A percentile compares a stretch with the other conserved stretches of the same genome.
Evolutionary conservation across 495 filamentous ascomycete genomes (phyloP).

Genomic region (Lasiosphaeria miniovina): DNA sequence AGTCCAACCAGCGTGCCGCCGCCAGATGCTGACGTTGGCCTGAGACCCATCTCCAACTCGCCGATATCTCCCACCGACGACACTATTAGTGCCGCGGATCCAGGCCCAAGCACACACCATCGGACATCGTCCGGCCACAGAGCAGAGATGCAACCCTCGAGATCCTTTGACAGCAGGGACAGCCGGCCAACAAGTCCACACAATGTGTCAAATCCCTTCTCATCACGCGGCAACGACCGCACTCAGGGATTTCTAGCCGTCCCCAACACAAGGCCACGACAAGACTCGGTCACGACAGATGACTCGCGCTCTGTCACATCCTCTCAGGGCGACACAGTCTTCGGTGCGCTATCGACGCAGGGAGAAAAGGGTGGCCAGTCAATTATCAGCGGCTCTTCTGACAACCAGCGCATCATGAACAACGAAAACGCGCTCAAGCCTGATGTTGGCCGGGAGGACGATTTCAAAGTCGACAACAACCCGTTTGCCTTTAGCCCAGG

Average conservation of each 20-base stretch:
- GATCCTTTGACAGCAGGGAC: constrained; percentile 71
- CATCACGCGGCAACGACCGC: constrained; percentile 43
- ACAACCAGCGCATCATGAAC: constrained; percentile 50
- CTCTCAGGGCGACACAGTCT: constrained; percentile 42
- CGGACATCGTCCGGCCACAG: constrained; percentile 34
- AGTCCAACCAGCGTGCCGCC: constrained; percentile 31
- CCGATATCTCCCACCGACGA: constrained; percentile 47
- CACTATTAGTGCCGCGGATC: constrained; percentile 40
- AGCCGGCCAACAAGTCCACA: constrained; percentile 86
- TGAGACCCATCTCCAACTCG: constrained; percentile 28
- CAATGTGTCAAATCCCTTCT: constrained; percentile 74
- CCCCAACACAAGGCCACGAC: constrained; percentile 45
- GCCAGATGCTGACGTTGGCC: constrained; percentile 14
- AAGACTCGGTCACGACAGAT: constrained; percentile 52
- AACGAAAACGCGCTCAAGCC: constrained; percentile 58
- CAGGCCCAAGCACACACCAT: constrained; percentile 45
- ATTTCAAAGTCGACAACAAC: constrained; percentile 64
- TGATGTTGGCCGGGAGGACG: constrained; percentile 60
- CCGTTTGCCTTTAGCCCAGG: constrained; percentile 70
- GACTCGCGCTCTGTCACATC: constrained; percentile 44
- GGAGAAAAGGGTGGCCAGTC: constrained; percentile 38
- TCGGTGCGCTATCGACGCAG: constrained; percentile 32
- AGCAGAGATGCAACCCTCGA: constrained; percentile 56
- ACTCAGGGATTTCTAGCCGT: constrained; percentile 48
- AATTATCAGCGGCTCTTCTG: constrained; percentile 26